Evolutionary conservation across 2,329 filamentous ascomycete genomes (phyloP).

Genomic region (Ophiostoma tasmaniense): DNA sequence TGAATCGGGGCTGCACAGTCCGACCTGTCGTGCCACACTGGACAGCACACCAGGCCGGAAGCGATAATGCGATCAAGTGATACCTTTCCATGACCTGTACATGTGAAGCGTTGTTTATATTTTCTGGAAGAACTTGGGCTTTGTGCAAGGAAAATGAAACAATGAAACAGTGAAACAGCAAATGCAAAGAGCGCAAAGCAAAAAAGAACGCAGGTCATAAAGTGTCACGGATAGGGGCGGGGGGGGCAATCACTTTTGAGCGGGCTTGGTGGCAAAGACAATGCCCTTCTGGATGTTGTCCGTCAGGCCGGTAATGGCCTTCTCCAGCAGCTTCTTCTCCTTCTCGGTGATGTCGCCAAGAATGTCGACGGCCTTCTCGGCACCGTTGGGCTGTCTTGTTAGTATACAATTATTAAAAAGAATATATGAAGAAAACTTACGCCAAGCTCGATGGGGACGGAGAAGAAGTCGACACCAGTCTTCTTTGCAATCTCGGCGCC

Average conservation of each 20-base stretch:
- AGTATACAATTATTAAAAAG: slow-evolving; percentile 22
- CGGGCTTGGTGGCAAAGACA: slow-evolving; percentile 77
- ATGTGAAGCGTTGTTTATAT: slow-evolving; percentile 3
- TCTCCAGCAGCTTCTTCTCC: slow-evolving; percentile 80
- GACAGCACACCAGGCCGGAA: slow-evolving; percentile 7
- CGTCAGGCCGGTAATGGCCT: slow-evolving; percentile 68
- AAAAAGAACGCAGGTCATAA: slow-evolving; percentile 3
- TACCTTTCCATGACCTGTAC: neutral
- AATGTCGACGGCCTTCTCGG: slow-evolving; percentile 75
- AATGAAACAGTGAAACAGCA: no score
- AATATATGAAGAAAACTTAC: slow-evolving; percentile 49
- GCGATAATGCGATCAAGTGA: neutral
- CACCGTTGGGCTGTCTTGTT: slow-evolving; percentile 61
- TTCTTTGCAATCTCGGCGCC: slow-evolving; percentile 79
- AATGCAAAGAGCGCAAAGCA: neutral
- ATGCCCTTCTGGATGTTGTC: slow-evolving; percentile 93
- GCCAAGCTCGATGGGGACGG: slow-evolving; percentile 88
- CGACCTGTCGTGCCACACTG: slow-evolving; percentile 10
- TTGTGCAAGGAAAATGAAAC: slow-evolving; percentile 6
- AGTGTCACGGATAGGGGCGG: slow-evolving; percentile 15
- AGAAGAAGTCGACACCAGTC: slow-evolving; percentile 88
- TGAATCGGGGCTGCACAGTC: neutral
- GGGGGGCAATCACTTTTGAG: slow-evolving; percentile 66
- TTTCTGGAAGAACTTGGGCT: slow-evolving; percentile 9
- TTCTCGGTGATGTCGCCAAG: slow-evolving; percentile 69